Percentiles rank a stretch among this genome's conserved stretches.
Evolutionary conservation across 2,329 filamentous ascomycete genomes (phyloP).

Genomic region (Beauveria asiatica): DNA sequence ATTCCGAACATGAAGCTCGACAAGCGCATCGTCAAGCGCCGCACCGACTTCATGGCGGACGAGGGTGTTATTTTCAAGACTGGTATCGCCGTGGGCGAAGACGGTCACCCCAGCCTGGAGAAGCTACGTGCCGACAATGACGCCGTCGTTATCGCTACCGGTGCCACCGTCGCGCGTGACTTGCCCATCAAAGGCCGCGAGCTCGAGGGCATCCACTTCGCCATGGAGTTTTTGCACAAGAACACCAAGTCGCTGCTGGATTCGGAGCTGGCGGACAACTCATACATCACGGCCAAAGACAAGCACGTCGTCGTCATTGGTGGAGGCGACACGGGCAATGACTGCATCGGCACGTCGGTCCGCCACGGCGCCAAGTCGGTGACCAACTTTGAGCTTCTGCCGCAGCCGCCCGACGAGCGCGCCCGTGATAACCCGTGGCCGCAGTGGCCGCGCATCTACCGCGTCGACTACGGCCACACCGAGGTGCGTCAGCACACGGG

Average conservation of each 20-base stretch:
- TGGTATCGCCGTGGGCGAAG: conserved; percentile 68
- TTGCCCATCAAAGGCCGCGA: conserved; percentile 84
- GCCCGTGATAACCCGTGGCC: conserved; percentile 95
- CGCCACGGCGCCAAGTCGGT: conserved; percentile 94
- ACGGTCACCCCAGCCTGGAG: conserved; percentile 51
- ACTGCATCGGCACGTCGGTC: conserved; percentile 94
- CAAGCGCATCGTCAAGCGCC: conserved; percentile 92
- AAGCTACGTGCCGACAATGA: conserved; percentile 68
- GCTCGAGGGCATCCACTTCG: conserved; percentile 84
- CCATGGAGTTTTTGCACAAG: conserved; percentile 95
- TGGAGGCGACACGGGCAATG: conserved; percentile 95
- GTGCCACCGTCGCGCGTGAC: conserved; percentile 87
- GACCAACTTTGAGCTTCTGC: conserved; percentile 91
- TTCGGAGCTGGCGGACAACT: conserved; percentile 71
- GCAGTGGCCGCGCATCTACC: conserved; percentile 96
- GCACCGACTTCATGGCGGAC: conserved; percentile 87
- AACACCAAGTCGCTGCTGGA: conserved; percentile 97
- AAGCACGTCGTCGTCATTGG: conserved; percentile 96
- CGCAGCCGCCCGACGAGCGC: conserved; percentile 84
- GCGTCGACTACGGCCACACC: conserved; percentile 94
- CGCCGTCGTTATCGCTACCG: conserved; percentile 84
- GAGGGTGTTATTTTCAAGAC: conserved; percentile 82
- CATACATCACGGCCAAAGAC: conserved; percentile 90
- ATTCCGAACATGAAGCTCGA: conserved; percentile 99
- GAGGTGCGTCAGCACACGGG: conserved; percentile 96